Evolutionary conservation across 805 yeast species (phyloP).

Genomic region (Dipodascus geniculatus): DNA sequence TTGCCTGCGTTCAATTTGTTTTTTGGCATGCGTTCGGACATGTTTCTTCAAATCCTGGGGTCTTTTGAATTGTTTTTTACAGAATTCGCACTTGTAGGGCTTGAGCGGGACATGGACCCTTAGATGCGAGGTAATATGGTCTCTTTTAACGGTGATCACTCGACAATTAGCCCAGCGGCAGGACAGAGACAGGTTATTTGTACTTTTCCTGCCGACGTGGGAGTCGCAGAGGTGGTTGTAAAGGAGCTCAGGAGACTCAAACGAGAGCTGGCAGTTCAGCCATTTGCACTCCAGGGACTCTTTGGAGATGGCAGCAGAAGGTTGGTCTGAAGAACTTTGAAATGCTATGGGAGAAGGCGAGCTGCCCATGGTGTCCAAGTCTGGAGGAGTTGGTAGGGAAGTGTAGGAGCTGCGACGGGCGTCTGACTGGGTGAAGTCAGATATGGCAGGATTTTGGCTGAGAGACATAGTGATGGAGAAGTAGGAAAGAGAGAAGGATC

Average conservation of each 20-base stretch:
- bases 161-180: constrained; percentile 83
- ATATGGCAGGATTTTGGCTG: not conserved
- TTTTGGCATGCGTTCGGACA: constrained; percentile 54
- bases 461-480: not conserved
- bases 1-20: not conserved
- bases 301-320: not conserved
- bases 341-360: not conserved
- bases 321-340: not conserved
- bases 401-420: not conserved
- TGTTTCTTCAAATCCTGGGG: constrained; percentile 97
- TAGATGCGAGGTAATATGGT: constrained; percentile 89
- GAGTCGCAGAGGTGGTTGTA: constrained; percentile 81
- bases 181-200: constrained; percentile 61
- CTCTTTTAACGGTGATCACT: constrained; percentile 75
- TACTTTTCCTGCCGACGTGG: constrained; percentile 86
- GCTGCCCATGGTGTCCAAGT: not conserved
- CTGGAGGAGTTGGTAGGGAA: not conserved
- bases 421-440: not conserved
- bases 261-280: constrained; percentile 49
- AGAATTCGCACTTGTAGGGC: constrained; percentile 70
- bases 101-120: constrained; percentile 91
- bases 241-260: constrained; percentile 56
- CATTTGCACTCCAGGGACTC: constrained; percentile 44
- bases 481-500: not conserved
- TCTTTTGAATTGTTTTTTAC: constrained; percentile 79